These are phyloP conservation scores for Salvia rosmarinus DNA, from an alignment of 257 asterid species.

Conservation along the genomic window DNA sequence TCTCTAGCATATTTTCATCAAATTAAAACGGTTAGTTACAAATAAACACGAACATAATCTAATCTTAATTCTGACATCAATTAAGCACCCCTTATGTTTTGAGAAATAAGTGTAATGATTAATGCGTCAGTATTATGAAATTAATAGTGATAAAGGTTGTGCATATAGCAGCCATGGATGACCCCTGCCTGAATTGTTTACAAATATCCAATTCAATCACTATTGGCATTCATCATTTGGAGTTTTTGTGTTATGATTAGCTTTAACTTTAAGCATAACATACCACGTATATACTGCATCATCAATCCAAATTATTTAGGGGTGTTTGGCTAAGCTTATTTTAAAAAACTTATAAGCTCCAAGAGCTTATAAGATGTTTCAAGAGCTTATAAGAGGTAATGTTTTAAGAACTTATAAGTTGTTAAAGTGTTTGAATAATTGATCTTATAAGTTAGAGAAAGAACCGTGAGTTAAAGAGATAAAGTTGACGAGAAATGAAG, in stretches of 20 bases:
- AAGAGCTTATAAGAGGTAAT: too few species aligned
- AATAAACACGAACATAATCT: too few species aligned
- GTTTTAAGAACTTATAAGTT: too few species aligned
- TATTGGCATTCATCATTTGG: constrained; percentile 32
- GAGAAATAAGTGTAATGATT: background rate
- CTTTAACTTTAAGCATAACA: constrained; percentile 32
- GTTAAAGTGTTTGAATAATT: too few species aligned
- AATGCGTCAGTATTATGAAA: background rate
- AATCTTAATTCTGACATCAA: too few species aligned
- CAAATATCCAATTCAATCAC: constrained; percentile 25
- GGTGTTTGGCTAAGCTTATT: background rate
- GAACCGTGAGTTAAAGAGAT: too few species aligned
- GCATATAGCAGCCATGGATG: constrained; percentile 27
- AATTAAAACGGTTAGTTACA: too few species aligned
- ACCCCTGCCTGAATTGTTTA: constrained; percentile 21
- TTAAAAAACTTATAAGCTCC: background rate
- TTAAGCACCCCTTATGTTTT: too few species aligned
- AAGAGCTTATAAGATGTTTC: too few species aligned
- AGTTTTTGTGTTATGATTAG: background rate
- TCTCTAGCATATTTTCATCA: too few species aligned
- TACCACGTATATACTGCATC: background rate
- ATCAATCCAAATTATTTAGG: background rate
- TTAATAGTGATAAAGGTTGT: background rate
- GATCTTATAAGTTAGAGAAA: too few species aligned
- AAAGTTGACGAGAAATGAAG: too few species aligned